Base-by-base conservation (phyloP, 2,329 filamentous ascomycete genomes). In the Bisporella sp. region DNA sequence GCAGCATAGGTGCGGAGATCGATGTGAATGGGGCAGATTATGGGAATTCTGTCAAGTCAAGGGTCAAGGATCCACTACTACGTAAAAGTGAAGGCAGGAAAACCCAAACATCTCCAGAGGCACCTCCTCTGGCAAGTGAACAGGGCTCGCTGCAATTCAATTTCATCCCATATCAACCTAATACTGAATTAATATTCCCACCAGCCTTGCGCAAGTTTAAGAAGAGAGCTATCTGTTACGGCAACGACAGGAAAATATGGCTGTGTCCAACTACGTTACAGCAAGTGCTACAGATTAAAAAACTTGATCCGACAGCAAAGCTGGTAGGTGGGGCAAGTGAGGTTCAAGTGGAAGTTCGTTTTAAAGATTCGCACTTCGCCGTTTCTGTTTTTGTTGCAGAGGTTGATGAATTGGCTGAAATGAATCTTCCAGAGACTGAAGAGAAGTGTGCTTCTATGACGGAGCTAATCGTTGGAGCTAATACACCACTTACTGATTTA, bases 291-390 rank as follows among this genome's bases (percentile, higher is more conserved):
- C 84, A 95, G 63, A 95, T 97, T 70, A 96, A 96, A 73, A 81
- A 77, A 60, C 80, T 78, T 0, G 84, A 89, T 57, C 92, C 92
- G 0, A 80, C 83, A 35, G 88, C 91, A 6, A 97, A 97, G 68
- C 80, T 97, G 53, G 95, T 97, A 49, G 90, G 89, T 45, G 92
- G 92, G 54, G 95, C 90, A 64, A 95, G 90, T 4, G 92, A 97
- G 68, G 96, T 92, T 0, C 92, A 96, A 69, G 96, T 97, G 51
- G 92, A 97, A 69, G 85, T 93, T 71, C 96, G 95, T 69, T 96
- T 97, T 78, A 97, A 97, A 71, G 88, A 86, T 1, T 79, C 95
- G 71, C 79, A 88, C 57, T 96, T 96, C 64, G 85, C 85, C 2
- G 82, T 89, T 1, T 96, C 90, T 0, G 87, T 97, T 0, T 97